These are phyloP conservation scores for Candida buenavistaensis DNA, from an alignment of 1,139 yeast genomes.

Conservation along the genomic window DNA sequence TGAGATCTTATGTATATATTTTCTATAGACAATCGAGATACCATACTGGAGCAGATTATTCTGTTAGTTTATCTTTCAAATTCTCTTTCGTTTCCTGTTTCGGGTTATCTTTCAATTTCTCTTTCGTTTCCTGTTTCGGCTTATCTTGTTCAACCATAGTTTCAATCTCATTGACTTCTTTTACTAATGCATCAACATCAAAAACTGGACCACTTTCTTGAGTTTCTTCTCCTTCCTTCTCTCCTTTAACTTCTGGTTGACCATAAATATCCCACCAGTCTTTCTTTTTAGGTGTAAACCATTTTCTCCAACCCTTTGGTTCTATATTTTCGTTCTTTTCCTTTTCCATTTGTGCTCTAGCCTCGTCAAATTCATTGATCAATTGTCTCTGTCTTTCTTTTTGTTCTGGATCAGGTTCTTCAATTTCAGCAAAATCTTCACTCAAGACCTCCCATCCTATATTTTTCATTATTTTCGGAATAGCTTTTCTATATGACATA, in stretches of 20 bases:
- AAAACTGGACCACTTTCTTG: slow-evolving; percentile 32
- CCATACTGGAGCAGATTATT: too few relatives aligned
- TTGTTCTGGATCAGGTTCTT: slow-evolving; percentile 92
- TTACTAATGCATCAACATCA: slow-evolving; percentile 45
- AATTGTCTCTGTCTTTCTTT: slow-evolving; percentile 79
- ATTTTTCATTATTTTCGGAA: slow-evolving; percentile 72
- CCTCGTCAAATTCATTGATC: slow-evolving; percentile 81
- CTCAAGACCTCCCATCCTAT: slow-evolving; percentile 81
- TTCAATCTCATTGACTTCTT: slow-evolving; percentile 49
- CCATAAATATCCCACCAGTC: slow-evolving; percentile 86
- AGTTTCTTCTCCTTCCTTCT: slow-evolving; percentile 11
- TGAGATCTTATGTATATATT: too few relatives aligned
- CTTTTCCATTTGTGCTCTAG: slow-evolving; percentile 58
- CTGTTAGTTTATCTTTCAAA: too few relatives aligned
- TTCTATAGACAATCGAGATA: too few relatives aligned
- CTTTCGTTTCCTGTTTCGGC: slow-evolving; percentile 4
- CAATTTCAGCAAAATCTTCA: slow-evolving; percentile 94
- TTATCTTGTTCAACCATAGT: slow-evolving; percentile 24
- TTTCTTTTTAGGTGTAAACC: slow-evolving; percentile 77
- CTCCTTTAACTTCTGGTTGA: slow-evolving; percentile 22
- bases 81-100: too few relatives aligned
- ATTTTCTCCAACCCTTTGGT: slow-evolving; percentile 54
- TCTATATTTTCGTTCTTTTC: slow-evolving; percentile 29
- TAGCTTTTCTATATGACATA: slow-evolving; percentile 92
- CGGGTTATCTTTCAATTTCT: too few relatives aligned